Evolutionary conservation across 768 basidiomycete species (phyloP), one percentile per base, ranked within the genome.

Genomic region (Chlorophyllum brunneum): DNA sequence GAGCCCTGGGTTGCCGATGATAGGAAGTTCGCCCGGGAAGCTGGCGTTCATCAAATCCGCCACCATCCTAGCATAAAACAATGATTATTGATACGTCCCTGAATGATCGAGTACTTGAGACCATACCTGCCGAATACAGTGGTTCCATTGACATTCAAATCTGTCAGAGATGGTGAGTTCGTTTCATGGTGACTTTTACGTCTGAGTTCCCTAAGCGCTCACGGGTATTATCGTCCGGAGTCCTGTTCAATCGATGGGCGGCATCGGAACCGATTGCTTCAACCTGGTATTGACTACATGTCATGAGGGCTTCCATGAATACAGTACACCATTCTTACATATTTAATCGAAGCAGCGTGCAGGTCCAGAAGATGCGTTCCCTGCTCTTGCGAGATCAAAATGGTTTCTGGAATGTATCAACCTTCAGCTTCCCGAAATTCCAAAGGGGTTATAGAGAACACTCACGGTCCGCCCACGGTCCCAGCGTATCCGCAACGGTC

Each of bases 101-200:
- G 7, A 30, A 30, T 29, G 26, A 45, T 11, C 7, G 16, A 11
- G 15, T 5, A 13, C 34, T 11, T 15, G 11, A 11, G 34, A n/a
- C n/a, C 56, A 23, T 51, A 69, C 71, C 71, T 62, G 30, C 72
- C 71, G 56, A 73, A 73, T 4, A 75, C 69, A 13, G 71, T 73
- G 3, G 69, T 71, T 40, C 72, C 72, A 48, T 73, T 72, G 5
- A 59, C 54, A 45, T 73, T 73, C 46, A 72, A 47, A 51, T 73
- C 68, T 70, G 30, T 24, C 33, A 33, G 48, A 22, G 8, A 46
- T 26, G 45, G 20, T 16, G 54, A 18, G 15, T 5, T 38, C 9
- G 15, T 16, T 37, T 10, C n/a, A n/a, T n/a, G n/a, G n/a, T 18
- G 23, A 4, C 15, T n/a, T n/a, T 38, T 30, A 18, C 42, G 30